phyloP scores from a whole-genome alignment of 2,329 filamentous ascomycete genomes.

The Sarocladium oryzae region DNA sequence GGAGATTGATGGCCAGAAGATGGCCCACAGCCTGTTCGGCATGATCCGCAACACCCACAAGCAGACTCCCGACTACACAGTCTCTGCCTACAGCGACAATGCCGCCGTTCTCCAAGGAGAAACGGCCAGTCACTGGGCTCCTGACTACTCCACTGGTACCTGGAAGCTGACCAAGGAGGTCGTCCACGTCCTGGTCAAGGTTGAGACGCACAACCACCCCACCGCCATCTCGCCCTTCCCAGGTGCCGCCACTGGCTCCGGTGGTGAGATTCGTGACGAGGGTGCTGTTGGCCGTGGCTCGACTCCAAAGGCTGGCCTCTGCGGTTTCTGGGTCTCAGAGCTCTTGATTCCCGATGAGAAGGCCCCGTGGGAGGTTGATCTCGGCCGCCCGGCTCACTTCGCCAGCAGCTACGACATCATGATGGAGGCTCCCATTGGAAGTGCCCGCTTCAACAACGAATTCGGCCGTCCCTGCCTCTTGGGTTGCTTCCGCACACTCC shows the following conservation, averaged over 20 bases:
- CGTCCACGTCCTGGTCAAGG: conserved; percentile 85
- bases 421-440: conserved; percentile 93
- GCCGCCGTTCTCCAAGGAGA: conserved; percentile 67
- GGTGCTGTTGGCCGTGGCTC: conserved; percentile 91
- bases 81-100: conserved; percentile 96
- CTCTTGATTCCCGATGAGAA: conserved; percentile 77
- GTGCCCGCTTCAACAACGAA: conserved; percentile 94
- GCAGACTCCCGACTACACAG: conserved; percentile 70
- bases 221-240: conserved; percentile 91
- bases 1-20: conserved; percentile 82
- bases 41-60: conserved; percentile 98
- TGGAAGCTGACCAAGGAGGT: conserved; percentile 84
- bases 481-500: conserved; percentile 87
- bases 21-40: conserved; percentile 76
- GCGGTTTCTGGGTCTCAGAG: conserved; percentile 93
- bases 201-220: conserved; percentile 97
- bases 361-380: conserved; percentile 84
- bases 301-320: conserved; percentile 82
- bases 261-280: conserved; percentile 93
- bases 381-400: conserved; percentile 86
- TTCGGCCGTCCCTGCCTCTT: conserved; percentile 86
- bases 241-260: conserved; percentile 89
- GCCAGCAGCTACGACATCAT: conserved; percentile 95
- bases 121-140: conserved; percentile 63
- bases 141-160: conserved; percentile 75